Conservation (phyloP, 495 filamentous ascomycete genomes). For the Penicillium tannophilum region DNA sequence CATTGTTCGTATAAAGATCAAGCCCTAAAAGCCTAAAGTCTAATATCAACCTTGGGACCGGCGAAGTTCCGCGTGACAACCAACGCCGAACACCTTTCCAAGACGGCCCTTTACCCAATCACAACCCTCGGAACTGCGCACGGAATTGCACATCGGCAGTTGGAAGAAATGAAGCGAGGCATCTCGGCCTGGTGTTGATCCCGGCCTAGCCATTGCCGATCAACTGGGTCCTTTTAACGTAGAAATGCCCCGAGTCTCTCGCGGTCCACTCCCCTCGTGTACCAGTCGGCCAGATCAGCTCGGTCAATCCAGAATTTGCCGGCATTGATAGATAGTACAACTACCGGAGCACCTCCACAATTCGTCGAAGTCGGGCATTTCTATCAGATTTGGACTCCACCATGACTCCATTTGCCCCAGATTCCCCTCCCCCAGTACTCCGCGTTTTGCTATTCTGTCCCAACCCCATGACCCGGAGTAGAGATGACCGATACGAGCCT, state of each 20-base stretch:
- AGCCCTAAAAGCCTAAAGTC: not conserved
- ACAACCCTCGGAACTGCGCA: slow-evolving; percentile 4
- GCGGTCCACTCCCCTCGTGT: not conserved
- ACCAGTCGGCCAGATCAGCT: not conserved
- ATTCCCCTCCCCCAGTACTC: not conserved
- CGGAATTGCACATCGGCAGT: slow-evolving; percentile 20
- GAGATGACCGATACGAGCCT: slow-evolving; percentile 5
- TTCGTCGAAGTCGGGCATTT: not conserved
- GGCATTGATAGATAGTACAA: not conserved
- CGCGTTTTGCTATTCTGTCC: not conserved
- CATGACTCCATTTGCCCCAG: not conserved
- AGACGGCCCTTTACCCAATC: not conserved
- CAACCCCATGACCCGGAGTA: slow-evolving; percentile 12
- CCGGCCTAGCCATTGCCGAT: not conserved
- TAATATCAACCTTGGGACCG: not conserved
- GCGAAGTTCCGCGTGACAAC: not conserved
- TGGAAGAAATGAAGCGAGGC: slow-evolving; percentile 12
- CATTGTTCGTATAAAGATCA: not conserved
- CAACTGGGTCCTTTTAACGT: not conserved
- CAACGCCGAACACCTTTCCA: not conserved
- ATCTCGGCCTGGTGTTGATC: slow-evolving; percentile 3
- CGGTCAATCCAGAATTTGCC: not conserved
- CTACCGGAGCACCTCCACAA: slow-evolving; percentile 1
- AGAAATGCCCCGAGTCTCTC: not conserved
- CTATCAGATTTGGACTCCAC: not conserved